Evolutionary conservation across 495 filamentous ascomycete genomes (phyloP).

Genomic region (Bryoglossum gracile): DNA sequence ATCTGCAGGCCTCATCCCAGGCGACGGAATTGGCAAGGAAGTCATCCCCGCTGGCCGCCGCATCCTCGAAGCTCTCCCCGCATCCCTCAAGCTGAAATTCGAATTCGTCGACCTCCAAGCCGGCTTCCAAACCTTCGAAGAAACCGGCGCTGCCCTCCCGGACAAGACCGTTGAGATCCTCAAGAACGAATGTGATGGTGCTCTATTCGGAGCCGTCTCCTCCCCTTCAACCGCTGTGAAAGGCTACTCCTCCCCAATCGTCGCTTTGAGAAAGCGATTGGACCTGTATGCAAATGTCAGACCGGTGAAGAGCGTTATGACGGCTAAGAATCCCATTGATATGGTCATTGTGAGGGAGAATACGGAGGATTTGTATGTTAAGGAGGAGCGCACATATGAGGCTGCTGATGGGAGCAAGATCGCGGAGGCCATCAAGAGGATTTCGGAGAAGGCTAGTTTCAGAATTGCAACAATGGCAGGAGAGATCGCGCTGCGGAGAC

Average conservation of each 20-base stretch:
- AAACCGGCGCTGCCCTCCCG: slow-evolving; percentile 78
- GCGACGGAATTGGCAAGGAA: slow-evolving; percentile 96
- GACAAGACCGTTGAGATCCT: slow-evolving; percentile 82
- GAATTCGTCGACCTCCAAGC: slow-evolving; percentile 87
- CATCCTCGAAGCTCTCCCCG: slow-evolving; percentile 81
- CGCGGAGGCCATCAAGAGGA: slow-evolving; percentile 96
- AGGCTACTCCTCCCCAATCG: slow-evolving; percentile 96
- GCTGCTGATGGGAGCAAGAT: slow-evolving; percentile 62
- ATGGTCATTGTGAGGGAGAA: slow-evolving; percentile 98
- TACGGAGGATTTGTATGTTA: slow-evolving; percentile 98
- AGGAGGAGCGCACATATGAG: slow-evolving; percentile 81
- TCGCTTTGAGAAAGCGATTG: slow-evolving; percentile 90
- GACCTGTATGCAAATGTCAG: slow-evolving; percentile 97
- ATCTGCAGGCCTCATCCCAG: slow-evolving; percentile 78
- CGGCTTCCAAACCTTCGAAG: slow-evolving; percentile 86
- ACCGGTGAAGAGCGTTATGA: slow-evolving; percentile 77
- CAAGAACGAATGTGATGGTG: slow-evolving; percentile 86
- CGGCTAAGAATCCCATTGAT: slow-evolving; percentile 64
- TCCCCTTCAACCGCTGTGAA: slow-evolving; percentile 82
- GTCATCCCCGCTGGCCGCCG: slow-evolving; percentile 93
- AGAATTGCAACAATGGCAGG: slow-evolving; percentile 90
- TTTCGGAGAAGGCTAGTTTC: slow-evolving; percentile 71
- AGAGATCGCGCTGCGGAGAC: slow-evolving; percentile 82
- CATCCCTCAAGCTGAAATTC: slow-evolving; percentile 80
- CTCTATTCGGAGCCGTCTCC: slow-evolving; percentile 92